Evolutionary conservation across 257 asterid species (phyloP).

Genomic region (Jacaranda copaia): DNA sequence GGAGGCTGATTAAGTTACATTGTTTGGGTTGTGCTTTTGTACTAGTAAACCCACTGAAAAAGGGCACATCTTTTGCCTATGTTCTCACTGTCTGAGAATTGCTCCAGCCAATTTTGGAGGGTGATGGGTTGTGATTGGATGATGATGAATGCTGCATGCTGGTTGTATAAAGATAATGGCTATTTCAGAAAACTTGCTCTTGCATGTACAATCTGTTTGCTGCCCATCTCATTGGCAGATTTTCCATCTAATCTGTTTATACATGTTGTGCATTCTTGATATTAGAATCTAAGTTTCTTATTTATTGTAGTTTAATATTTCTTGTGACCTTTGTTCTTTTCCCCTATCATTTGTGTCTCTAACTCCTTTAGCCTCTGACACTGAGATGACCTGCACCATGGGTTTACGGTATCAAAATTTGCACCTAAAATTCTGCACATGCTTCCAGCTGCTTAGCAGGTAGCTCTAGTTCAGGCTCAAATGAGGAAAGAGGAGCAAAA

Average conservation of each 20-base stretch:
- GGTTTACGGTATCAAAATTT: not conserved
- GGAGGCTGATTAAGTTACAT: conserved; percentile 48
- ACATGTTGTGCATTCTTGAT: too few relatives aligned
- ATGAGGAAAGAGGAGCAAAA: conserved; percentile 57
- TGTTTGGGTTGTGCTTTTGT: conserved; percentile 14
- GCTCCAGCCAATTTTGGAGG: not conserved
- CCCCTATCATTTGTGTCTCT: too few relatives aligned
- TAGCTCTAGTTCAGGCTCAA: conserved; percentile 73
- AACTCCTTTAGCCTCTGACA: not conserved
- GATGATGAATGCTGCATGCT: conserved; percentile 2
- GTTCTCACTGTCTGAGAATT: conserved; percentile 3
- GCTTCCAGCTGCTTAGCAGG: conserved; percentile 62
- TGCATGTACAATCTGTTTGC: conserved; percentile 17
- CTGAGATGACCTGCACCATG: not conserved
- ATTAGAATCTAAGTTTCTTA: too few relatives aligned
- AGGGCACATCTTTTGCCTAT: conserved; percentile 1
- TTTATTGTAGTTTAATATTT: too few relatives aligned
- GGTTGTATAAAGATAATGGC: not conserved
- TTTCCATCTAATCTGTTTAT: too few relatives aligned
- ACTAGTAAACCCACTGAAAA: conserved; percentile 16
- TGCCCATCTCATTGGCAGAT: not conserved
- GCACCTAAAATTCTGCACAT: conserved; percentile 25
- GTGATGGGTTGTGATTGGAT: not conserved
- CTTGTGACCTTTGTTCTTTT: too few relatives aligned
- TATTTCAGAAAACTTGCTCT: not conserved